Percentiles rank a stretch among this genome's conserved stretches.
phyloP scores from a whole-genome alignment of 2,329 filamentous ascomycete species.

The Didymella pomorum region DNA sequence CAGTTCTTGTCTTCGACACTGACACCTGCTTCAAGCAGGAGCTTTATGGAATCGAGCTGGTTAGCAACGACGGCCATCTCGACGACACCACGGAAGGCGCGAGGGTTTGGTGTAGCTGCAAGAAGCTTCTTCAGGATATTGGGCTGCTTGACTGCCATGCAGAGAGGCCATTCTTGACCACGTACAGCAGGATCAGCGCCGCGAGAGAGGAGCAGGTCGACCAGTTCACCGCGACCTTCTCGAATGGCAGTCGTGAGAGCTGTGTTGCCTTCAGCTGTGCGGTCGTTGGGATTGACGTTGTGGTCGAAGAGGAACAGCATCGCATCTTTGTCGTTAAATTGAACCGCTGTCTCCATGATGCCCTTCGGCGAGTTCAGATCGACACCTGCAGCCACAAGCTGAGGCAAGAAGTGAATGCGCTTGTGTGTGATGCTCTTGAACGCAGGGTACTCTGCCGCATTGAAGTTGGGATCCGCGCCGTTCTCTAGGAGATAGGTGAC shows the following conservation, averaged over 20 bases:
- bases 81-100: slow-evolving; percentile 71
- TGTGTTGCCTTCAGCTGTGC: slow-evolving; percentile 65
- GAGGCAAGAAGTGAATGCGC: slow-evolving; percentile 66
- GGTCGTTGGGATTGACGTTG: slow-evolving; percentile 68
- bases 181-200: slow-evolving; percentile 70
- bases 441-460: slow-evolving; percentile 69
- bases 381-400: slow-evolving; percentile 65
- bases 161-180: slow-evolving; percentile 74
- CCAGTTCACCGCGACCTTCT: slow-evolving; percentile 65
- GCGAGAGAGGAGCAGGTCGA: slow-evolving; percentile 65
- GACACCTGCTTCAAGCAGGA: slow-evolving; percentile 70
- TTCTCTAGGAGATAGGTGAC: slow-evolving; percentile 65
- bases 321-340: slow-evolving; percentile 67
- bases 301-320: slow-evolving; percentile 68
- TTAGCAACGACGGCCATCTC: slow-evolving; percentile 73
- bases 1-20: slow-evolving; percentile 76
- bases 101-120: slow-evolving; percentile 62
- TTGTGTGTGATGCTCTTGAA: slow-evolving; percentile 75
- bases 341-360: slow-evolving; percentile 71
- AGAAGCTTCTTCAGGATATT: slow-evolving; percentile 67
- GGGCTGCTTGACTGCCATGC: slow-evolving; percentile 71
- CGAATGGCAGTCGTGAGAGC: slow-evolving; percentile 72
- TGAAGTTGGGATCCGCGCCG: slow-evolving; percentile 61
- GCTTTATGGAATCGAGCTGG: slow-evolving; percentile 71
- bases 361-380: slow-evolving; percentile 68